These are phyloP conservation scores for Taxawa tesnikishii DNA, from an alignment of 2,329 filamentous ascomycete species.

Conservation along the genomic window DNA sequence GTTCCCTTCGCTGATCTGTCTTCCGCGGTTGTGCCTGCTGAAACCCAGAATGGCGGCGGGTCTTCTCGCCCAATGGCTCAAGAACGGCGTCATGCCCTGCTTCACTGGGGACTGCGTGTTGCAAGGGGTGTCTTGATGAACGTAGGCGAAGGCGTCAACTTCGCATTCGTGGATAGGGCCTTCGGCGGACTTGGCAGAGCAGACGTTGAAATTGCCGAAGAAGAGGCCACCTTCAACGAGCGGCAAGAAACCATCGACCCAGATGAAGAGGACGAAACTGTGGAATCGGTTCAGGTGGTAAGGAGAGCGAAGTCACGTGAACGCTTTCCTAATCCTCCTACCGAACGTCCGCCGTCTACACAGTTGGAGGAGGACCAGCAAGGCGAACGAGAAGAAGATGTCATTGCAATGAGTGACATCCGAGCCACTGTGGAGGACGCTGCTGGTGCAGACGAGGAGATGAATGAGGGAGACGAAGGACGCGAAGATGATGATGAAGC, in stretches of 20 bases:
- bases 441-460: constrained; percentile 5
- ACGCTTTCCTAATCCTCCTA: constrained; percentile 1
- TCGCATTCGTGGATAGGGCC: constrained; percentile 44
- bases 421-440: constrained; percentile 11
- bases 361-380: neutral
- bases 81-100: constrained; percentile 29
- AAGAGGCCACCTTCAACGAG: constrained; percentile 26
- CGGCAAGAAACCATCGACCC: constrained; percentile 36
- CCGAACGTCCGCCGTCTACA: neutral
- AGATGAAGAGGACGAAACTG: constrained; percentile 19
- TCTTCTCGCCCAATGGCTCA: constrained; percentile 21
- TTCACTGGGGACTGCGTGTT: constrained; percentile 49
- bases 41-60: constrained; percentile 8
- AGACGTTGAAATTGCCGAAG: constrained; percentile 23
- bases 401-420: constrained; percentile 4
- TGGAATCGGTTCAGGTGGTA: neutral
- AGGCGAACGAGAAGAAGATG: constrained; percentile 3
- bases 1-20: constrained; percentile 40
- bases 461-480: constrained; percentile 4
- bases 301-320: too few relatives aligned
- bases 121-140: constrained; percentile 47
- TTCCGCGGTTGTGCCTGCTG: constrained; percentile 19
- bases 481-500: constrained; percentile 10
- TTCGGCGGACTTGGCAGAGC: constrained; percentile 47
- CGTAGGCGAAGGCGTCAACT: constrained; percentile 42